Conservation (phyloP, 2,329 filamentous ascomycete genomes). For the Ploettnerulaceae sp. region DNA sequence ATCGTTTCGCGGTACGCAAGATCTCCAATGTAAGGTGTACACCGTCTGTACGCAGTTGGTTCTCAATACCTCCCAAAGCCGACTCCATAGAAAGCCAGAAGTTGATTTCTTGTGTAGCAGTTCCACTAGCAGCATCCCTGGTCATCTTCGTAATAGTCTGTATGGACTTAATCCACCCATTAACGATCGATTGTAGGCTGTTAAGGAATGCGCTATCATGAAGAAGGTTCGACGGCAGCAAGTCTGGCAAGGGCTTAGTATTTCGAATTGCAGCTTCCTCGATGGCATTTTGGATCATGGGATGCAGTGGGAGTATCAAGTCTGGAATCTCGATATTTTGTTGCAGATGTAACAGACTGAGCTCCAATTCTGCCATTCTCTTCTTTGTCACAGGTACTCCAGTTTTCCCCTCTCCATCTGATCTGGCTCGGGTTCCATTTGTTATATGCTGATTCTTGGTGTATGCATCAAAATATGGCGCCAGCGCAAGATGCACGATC, state of each 20-base stretch:
- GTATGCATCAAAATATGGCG: constrained; percentile 95
- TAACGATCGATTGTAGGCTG: constrained; percentile 86
- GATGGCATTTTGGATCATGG: constrained; percentile 79
- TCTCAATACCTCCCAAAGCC: constrained; percentile 85
- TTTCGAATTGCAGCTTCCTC: constrained; percentile 68
- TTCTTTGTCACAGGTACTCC: constrained; percentile 97
- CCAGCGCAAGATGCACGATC: constrained; percentile 83
- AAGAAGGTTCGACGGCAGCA: constrained; percentile 70
- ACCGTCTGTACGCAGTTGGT: constrained; percentile 80
- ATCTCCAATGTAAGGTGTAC: constrained; percentile 90
- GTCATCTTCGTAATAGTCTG: constrained; percentile 94
- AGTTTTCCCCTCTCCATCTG: constrained; percentile 85
- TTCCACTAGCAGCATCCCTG: constrained; percentile 69
- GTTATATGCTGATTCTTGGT: constrained; percentile 72
- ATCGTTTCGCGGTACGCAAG: constrained; percentile 93
- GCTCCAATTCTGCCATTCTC: constrained; percentile 88
- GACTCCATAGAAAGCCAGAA: constrained; percentile 99
- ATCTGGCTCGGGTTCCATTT: constrained; percentile 63
- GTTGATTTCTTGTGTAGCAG: constrained; percentile 95
- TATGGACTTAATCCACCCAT: constrained; percentile 98
- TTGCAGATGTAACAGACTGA: constrained; percentile 85
- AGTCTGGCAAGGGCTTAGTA: constrained; percentile 67
- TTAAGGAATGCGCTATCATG: constrained; percentile 91
- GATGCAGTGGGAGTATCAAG: constrained; percentile 79
- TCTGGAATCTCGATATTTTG: constrained; percentile 98